Percentiles rank a stretch among this genome's conserved stretches.
Evolutionary conservation across 768 basidiomycete genomes (phyloP).

Genomic region (Termitomyces sp.): DNA sequence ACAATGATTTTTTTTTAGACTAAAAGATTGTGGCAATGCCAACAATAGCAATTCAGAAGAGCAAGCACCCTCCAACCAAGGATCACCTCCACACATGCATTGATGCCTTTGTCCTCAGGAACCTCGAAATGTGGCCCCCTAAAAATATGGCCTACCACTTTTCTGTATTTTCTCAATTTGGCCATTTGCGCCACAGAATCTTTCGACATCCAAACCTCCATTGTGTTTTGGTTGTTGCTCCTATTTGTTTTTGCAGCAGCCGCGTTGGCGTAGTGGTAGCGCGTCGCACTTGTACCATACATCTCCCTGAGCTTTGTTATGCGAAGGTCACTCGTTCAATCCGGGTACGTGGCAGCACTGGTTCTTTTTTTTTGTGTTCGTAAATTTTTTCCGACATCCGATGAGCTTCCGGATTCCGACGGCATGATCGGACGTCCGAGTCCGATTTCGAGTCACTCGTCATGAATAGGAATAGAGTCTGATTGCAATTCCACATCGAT

Average conservation of each 20-base stretch:
- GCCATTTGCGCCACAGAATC: not conserved
- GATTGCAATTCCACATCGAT: too few relatives aligned
- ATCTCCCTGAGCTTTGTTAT: too few relatives aligned
- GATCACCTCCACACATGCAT: too few relatives aligned
- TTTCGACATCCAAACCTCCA: too few relatives aligned
- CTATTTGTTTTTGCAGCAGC: not conserved
- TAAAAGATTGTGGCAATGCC: too few relatives aligned
- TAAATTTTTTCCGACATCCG: not conserved
- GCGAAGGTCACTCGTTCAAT: constrained; percentile 9
- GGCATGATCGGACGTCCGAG: not conserved
- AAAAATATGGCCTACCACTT: not conserved
- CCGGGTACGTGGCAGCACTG: constrained; percentile 7
- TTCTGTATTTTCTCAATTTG: not conserved
- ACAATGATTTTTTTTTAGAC: too few relatives aligned
- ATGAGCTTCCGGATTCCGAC: not conserved
- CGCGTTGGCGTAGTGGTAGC: constrained; percentile 4
- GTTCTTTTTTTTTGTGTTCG: not conserved
- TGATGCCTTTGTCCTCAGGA: too few relatives aligned
- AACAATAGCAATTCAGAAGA: too few relatives aligned
- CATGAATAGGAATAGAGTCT: too few relatives aligned
- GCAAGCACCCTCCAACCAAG: too few relatives aligned
- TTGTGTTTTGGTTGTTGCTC: too few relatives aligned
- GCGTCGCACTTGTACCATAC: not conserved
- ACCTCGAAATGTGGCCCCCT: too few relatives aligned
- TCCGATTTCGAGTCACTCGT: not conserved